These are phyloP conservation scores for Areca catechu DNA, from an alignment of 176 grass and related monocot species.

Conservation along the genomic window DNA sequence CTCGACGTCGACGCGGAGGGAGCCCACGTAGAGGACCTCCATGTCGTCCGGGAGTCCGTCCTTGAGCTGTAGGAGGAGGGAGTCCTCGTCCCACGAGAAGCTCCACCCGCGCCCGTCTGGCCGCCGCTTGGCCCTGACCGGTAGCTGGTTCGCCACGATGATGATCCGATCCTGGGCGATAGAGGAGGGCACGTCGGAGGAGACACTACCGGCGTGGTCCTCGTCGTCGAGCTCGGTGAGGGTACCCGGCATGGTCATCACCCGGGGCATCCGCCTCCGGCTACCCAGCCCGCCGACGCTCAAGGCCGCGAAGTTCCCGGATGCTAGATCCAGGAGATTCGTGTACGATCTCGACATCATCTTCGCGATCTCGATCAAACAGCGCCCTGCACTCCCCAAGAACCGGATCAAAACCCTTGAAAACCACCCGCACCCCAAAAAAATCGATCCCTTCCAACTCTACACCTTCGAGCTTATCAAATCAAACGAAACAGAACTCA, in stretches of 20 bases:
- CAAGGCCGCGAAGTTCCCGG: conserved; percentile 48
- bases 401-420: neutral
- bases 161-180: conserved; percentile 46
- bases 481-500: neutral
- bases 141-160: conserved; percentile 57
- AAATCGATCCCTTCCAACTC: too few species aligned
- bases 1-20: conserved; percentile 50
- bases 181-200: conserved; percentile 53
- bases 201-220: conserved; percentile 38
- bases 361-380: neutral
- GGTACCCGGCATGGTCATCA: conserved; percentile 38
- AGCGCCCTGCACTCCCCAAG: too few species aligned
- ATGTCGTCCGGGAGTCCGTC: conserved; percentile 67
- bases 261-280: conserved; percentile 39
- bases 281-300: conserved; percentile 22
- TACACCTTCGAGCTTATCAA: neutral
- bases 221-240: conserved; percentile 42
- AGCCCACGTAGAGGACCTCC: conserved; percentile 76
- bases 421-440: neutral
- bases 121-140: conserved; percentile 36
- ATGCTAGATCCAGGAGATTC: conserved; percentile 53
- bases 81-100: conserved; percentile 67
- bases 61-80: conserved; percentile 57
- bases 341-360: conserved; percentile 71
- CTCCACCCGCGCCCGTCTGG: conserved; percentile 40